phyloP scores from a whole-genome alignment of 2,329 filamentous ascomycete genomes.

The Ophiostoma ips region DNA sequence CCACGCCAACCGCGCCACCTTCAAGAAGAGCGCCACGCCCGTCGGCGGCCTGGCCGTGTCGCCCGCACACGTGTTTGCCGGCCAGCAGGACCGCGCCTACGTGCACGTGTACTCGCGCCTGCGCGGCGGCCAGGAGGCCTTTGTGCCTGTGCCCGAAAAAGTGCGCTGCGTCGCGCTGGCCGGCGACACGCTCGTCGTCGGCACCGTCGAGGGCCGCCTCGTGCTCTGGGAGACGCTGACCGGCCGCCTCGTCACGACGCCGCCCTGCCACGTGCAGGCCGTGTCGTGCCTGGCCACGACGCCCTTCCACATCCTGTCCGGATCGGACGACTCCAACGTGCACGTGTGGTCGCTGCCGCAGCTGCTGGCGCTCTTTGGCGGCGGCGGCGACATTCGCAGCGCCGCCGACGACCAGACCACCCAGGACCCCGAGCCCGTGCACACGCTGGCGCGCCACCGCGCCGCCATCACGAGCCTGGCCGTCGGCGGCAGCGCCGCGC shows the following conservation, averaged over 20 bases:
- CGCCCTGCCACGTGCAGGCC: slow-evolving; percentile 64
- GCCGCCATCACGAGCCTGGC: slow-evolving; percentile 54
- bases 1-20: slow-evolving; percentile 57
- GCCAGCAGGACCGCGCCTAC: slow-evolving; percentile 81
- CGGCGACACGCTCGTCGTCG: slow-evolving; percentile 60
- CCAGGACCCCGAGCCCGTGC: slow-evolving; percentile 50
- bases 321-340: slow-evolving; percentile 74
- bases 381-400: background rate
- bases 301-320: slow-evolving; percentile 60
- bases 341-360: slow-evolving; percentile 79
- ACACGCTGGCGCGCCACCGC: slow-evolving; percentile 65
- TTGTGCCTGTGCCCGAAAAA: slow-evolving; percentile 75
- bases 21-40: slow-evolving; percentile 85
- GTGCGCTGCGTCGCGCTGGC: slow-evolving; percentile 66
- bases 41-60: slow-evolving; percentile 68
- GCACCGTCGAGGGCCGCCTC: slow-evolving; percentile 72
- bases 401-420: no score
- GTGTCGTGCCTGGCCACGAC: slow-evolving; percentile 64
- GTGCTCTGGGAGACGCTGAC: slow-evolving; percentile 84
- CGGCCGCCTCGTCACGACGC: slow-evolving; percentile 61
- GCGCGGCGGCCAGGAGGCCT: slow-evolving; percentile 75
- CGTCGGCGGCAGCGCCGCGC: slow-evolving; percentile 48
- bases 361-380: slow-evolving; percentile 44
- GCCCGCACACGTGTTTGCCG: slow-evolving; percentile 74
- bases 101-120: slow-evolving; percentile 82